phyloP scores from a whole-genome alignment of 495 filamentous ascomycete species.

The Daldinia caldariorum region DNA sequence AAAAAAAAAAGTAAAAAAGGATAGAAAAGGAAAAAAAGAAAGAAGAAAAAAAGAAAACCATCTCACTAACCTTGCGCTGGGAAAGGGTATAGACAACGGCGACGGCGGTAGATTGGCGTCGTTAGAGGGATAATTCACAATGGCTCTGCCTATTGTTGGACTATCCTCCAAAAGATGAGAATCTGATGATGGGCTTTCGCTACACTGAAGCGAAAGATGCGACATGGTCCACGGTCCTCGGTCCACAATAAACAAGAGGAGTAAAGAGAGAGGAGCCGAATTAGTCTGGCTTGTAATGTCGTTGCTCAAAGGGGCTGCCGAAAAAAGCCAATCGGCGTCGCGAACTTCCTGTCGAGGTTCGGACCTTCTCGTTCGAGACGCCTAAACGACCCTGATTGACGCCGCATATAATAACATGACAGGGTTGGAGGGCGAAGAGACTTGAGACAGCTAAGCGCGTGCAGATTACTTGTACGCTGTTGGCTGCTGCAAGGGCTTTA shows the following conservation, averaged over 20 bases:
- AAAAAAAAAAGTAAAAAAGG: neutral
- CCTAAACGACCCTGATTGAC: slow-evolving; percentile 59
- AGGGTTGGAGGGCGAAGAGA: slow-evolving; percentile 35
- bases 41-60: slow-evolving; percentile 4
- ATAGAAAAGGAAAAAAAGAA: slow-evolving; percentile 1
- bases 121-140: slow-evolving; percentile 46
- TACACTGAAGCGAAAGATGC: slow-evolving; percentile 56
- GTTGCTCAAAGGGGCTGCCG: slow-evolving; percentile 32
- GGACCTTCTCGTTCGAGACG: slow-evolving; percentile 59
- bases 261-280: slow-evolving; percentile 10
- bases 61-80: slow-evolving; percentile 32
- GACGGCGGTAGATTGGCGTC: slow-evolving; percentile 31
- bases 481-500: slow-evolving; percentile 18
- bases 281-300: slow-evolving; percentile 15
- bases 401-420: slow-evolving; percentile 56
- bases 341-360: slow-evolving; percentile 45
- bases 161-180: slow-evolving; percentile 40
- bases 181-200: slow-evolving; percentile 51
- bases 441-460: slow-evolving; percentile 43
- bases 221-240: slow-evolving; percentile 53
- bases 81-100: slow-evolving; percentile 23
- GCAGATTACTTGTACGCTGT: slow-evolving; percentile 23
- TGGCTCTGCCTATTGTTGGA: slow-evolving; percentile 47
- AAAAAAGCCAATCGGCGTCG: slow-evolving; percentile 42
- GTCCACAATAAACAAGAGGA: slow-evolving; percentile 7